Evolutionary conservation across 2,329 filamentous ascomycete genomes (phyloP), one percentile per base, ranked within the genome.

Genomic region (Venturia oleaginea): DNA sequence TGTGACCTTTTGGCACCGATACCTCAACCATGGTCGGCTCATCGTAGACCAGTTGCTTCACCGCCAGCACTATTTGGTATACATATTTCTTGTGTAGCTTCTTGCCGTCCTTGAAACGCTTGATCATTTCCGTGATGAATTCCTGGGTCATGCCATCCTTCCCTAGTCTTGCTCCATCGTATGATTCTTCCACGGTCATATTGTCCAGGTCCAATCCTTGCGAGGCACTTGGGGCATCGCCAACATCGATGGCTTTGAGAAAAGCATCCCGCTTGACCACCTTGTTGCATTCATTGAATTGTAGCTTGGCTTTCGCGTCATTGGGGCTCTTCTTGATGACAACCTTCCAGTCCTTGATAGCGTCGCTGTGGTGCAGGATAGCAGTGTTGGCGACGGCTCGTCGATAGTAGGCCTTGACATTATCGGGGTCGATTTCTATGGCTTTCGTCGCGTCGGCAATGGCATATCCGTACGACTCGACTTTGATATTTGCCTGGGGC

Each of bases 11-110:
- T 6, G 88, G 85, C 64, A 99, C 86, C 61, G 90, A 85, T 73
- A 94, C 84, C 78, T 99, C 94, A 32, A 97, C 92, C 94, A 99
- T 97, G 32, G 94, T 99, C 19, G 93, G 84, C 78, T 99, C 94
- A 63, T 92, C 86, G 75, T 93, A 92, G 57, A 96, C 88, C 65
- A 99, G 84, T 68, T 96, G 88, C 80, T 90, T 91, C 70, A 95
- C 90, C 6, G 90, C 90, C 70, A 97, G 79, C 71, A 99, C 84
- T 73, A 99, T 99, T 79, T 97, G 91, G 81, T 93, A 97, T 68
- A 93, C 94, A 74, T 97, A 99, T 83, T 97, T 99, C 78, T 86
- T 88, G 76, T 94, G 91, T 65, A 99, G 83, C 78, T 91, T 93
- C 83, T 99, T 97, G 73, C 94, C 94, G 61, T 85, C 88, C 84